Base-by-base conservation (phyloP, 2,329 filamentous ascomycete genomes). In the Sordariomycetes sp. region DNA sequence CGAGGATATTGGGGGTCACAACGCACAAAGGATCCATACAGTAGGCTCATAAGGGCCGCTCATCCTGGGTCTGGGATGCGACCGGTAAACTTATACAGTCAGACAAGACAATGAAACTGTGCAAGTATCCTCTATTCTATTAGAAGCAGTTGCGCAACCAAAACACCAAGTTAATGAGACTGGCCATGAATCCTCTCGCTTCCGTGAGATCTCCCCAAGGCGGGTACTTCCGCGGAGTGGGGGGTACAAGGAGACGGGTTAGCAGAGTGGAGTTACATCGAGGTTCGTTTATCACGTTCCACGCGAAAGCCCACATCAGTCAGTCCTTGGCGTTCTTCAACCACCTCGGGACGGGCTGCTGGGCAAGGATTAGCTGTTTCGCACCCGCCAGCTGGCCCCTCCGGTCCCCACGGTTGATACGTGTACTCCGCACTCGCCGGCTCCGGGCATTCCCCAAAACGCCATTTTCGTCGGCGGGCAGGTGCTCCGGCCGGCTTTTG, bases 211-310 rank as follows among this genome's bases (percentile, higher is more conserved):
- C 28, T 32, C 28, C 17, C 36, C 36, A 39, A 39, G 12, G 12
- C 17, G 17, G 12, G 17, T 39, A 39, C 6, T 20, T 10, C 20
- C 20, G 20, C n/a, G 45, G 20, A 7, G 45, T 22, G 20, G 8
- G 22, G 20, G 45, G 45, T 50, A 50, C 45, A 50, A 24, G 7
- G 20, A 3, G 17, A n/a, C 39, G 28, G 52, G 52, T 28, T 53
- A 32, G 45, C 20, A 20, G 45, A 22, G 17, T 50, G 15, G 20
- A 34, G 54, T 56, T 56, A 52, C 42, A 34, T 56, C 42, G 15
- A 20, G 25, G 39, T 56, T 50, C 42, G 54, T 56, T 56, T 48
- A 56, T 56, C 42, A 51, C 34, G 54, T 56, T 56, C 54, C 54
- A 55, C 24, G 53, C 53, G 53, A 54, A 24, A 32, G 17, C 35